These are phyloP conservation scores for Arachnopeziza araneosa DNA, from an alignment of 2,329 filamentous ascomycete genomes.

Conservation along the genomic window DNA sequence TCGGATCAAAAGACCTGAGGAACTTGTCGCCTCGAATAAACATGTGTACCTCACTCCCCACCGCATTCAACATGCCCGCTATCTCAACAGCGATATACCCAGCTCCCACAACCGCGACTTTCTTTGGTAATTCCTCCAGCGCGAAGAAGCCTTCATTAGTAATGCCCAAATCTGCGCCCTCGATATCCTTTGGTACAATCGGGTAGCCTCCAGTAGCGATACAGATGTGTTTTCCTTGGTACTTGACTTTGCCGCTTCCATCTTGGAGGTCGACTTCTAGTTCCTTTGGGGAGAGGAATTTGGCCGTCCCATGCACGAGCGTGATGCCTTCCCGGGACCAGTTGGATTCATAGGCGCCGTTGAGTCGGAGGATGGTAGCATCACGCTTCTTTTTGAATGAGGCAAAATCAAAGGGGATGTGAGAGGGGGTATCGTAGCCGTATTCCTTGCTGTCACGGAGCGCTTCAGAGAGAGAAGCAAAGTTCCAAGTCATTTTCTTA, in stretches of 20 bases:
- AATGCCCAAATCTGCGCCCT: constrained; percentile 43
- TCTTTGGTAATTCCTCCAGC: constrained; percentile 44
- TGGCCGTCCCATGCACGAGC: constrained; percentile 42
- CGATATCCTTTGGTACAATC: constrained; percentile 33
- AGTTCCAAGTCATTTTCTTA: constrained; percentile 49
- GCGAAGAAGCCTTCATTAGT: constrained; percentile 47
- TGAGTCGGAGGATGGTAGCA: constrained; percentile 38
- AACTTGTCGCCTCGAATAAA: constrained; percentile 44
- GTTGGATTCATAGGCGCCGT: constrained; percentile 44
- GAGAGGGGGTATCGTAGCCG: constrained; percentile 40
- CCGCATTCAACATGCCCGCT: constrained; percentile 43
- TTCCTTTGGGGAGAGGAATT: constrained; percentile 38
- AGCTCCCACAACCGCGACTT: constrained; percentile 44
- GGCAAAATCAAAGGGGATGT: constrained; percentile 38
- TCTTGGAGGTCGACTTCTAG: constrained; percentile 40
- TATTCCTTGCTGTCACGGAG: constrained; percentile 40
- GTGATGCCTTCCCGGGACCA: constrained; percentile 45
- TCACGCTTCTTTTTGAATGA: constrained; percentile 44
- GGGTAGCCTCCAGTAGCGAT: constrained; percentile 44
- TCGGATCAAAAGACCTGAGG: constrained; percentile 46
- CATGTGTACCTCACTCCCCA: constrained; percentile 44
- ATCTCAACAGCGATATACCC: constrained; percentile 47
- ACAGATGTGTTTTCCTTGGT: constrained; percentile 41
- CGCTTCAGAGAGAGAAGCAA: constrained; percentile 42
- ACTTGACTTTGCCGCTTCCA: constrained; percentile 33